A percentile compares a stretch with the other conserved stretches of the same genome.
phyloP scores from a whole-genome alignment of 805 yeast genomes.

The Wickerhamomyces strasburgensis region DNA sequence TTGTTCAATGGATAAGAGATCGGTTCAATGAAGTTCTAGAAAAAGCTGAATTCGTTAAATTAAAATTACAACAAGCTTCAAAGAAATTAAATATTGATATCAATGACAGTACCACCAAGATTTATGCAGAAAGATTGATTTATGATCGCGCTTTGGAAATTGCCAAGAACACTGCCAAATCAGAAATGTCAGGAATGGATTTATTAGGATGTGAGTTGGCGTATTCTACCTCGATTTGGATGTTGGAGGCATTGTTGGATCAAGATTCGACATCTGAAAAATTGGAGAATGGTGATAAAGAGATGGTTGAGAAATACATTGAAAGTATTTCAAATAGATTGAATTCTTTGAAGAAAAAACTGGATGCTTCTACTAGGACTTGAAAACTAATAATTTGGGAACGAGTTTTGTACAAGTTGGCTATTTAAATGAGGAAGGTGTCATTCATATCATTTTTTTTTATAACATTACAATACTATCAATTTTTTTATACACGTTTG shows the following conservation, averaged over 20 bases:
- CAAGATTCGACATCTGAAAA: constrained; percentile 28
- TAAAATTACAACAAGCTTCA: constrained; percentile 49
- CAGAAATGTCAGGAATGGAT: constrained; percentile 69
- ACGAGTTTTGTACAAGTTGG: no score
- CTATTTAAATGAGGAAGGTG: neutral
- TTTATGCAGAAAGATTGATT: constrained; percentile 76
- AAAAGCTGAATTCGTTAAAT: constrained; percentile 74
- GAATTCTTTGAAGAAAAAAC: constrained; percentile 61
- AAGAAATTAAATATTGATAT: constrained; percentile 23
- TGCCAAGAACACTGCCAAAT: constrained; percentile 85
- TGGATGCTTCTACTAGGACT: constrained; percentile 22
- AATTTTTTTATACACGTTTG: no score
- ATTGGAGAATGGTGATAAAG: constrained; percentile 68
- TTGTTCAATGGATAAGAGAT: constrained; percentile 80
- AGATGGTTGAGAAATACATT: constrained; percentile 75
- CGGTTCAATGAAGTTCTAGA: constrained; percentile 85
- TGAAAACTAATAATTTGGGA: no score
- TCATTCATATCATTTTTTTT: neutral
- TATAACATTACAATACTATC: no score
- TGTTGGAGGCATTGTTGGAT: constrained; percentile 83
- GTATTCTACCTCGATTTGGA: constrained; percentile 91
- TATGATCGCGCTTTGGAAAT: constrained; percentile 94
- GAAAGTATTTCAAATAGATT: constrained; percentile 78
- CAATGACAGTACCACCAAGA: constrained; percentile 21
- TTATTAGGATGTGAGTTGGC: constrained; percentile 76